Evolutionary conservation across 352 stramenopile genomes (phyloP).

Genomic region (Phytophthora pini): DNA sequence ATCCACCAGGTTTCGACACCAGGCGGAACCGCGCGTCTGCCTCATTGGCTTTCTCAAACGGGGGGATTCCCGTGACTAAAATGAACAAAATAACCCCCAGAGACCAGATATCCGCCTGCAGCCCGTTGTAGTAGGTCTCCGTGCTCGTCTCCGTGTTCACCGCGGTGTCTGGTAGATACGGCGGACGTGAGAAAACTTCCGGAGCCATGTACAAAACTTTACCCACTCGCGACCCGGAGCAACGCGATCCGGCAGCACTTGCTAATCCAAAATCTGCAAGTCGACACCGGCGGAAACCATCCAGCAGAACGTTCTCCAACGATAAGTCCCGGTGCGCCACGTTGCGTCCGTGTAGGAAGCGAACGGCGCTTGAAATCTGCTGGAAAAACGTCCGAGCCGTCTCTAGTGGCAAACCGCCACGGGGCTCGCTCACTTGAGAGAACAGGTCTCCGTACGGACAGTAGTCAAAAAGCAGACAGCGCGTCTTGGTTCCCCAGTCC

Average conservation of each 20-base stretch:
- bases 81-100: constrained; percentile 74
- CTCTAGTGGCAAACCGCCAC: constrained; percentile 29
- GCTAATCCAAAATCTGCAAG: constrained; percentile 67
- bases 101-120: constrained; percentile 70
- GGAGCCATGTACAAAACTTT: constrained; percentile 78
- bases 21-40: constrained; percentile 62
- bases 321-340: constrained; percentile 75
- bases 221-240: constrained; percentile 48
- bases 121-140: constrained; percentile 44
- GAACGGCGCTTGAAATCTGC: constrained; percentile 57
- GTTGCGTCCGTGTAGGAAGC: constrained; percentile 55
- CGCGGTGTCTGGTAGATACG: background rate
- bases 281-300: constrained; percentile 47
- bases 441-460: constrained; percentile 69
- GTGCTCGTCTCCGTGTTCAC: constrained; percentile 9
- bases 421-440: constrained; percentile 32
- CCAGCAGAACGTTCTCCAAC: constrained; percentile 72
- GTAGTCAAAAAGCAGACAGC: constrained; percentile 72
- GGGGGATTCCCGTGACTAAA: constrained; percentile 57
- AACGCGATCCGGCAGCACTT: constrained; percentile 41
- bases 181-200: constrained; percentile 47
- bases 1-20: constrained; percentile 37
- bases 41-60: constrained; percentile 52
- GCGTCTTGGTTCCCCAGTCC: constrained; percentile 43
- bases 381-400: constrained; percentile 44